phyloP scores from a whole-genome alignment of 2,329 filamentous ascomycete genomes.

The Macrophomina tecta region DNA sequence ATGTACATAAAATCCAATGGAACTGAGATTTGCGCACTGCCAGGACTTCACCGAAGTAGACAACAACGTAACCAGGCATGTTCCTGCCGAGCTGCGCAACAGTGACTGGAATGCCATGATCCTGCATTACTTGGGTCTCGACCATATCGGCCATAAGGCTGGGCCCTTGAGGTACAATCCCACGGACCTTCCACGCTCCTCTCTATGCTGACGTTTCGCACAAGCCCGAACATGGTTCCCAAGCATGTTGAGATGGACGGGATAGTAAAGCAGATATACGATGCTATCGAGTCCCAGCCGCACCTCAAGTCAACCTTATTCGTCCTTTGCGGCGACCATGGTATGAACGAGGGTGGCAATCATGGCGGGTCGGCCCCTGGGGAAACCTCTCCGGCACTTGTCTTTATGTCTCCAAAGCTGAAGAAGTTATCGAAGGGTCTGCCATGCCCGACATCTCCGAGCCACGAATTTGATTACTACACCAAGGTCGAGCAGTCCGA shows the following conservation, averaged over 20 bases:
- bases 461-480: slow-evolving; percentile 83
- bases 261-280: slow-evolving; percentile 77
- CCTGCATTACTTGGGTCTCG: slow-evolving; percentile 91
- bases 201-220: slow-evolving; percentile 27
- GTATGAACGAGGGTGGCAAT: slow-evolving; percentile 99
- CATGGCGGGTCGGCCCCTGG: slow-evolving; percentile 93
- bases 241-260: slow-evolving; percentile 95
- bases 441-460: slow-evolving; percentile 62
- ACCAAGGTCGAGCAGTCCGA: slow-evolving; percentile 89
- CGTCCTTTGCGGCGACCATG: slow-evolving; percentile 90
- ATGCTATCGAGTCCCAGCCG: slow-evolving; percentile 70
- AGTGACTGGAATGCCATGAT: slow-evolving; percentile 93
- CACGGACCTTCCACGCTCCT: neutral
- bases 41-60: slow-evolving; percentile 98
- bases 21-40: slow-evolving; percentile 31
- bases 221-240: slow-evolving; percentile 83
- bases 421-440: slow-evolving; percentile 57
- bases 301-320: slow-evolving; percentile 82
- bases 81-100: slow-evolving; percentile 74
- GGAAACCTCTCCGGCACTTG: slow-evolving; percentile 89
- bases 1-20: slow-evolving; percentile 43
- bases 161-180: slow-evolving; percentile 74
- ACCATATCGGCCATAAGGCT: slow-evolving; percentile 97
- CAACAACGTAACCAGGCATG: slow-evolving; percentile 92
- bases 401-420: slow-evolving; percentile 89